phyloP scores from a whole-genome alignment of 192 early-diverging fungal species.

The Coemansia guatemalensis region DNA sequence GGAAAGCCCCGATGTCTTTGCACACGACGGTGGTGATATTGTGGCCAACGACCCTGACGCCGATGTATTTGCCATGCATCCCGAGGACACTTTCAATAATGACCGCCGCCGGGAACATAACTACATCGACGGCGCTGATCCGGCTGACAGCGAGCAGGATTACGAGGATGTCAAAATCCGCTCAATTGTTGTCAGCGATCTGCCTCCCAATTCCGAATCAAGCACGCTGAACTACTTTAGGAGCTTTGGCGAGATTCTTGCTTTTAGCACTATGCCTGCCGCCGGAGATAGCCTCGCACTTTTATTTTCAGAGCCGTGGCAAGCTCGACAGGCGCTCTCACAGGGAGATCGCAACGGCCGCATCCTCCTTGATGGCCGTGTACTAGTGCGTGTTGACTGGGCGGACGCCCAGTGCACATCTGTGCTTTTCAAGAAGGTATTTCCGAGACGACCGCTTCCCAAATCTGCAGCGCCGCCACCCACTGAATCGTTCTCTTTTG shows the following conservation, averaged over 20 bases:
- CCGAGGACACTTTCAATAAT: neutral
- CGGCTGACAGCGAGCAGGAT: slow-evolving; percentile 18
- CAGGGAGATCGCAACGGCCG: slow-evolving; percentile 29
- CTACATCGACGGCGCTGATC: neutral
- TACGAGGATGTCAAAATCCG: slow-evolving; percentile 40
- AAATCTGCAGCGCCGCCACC: slow-evolving; percentile 22
- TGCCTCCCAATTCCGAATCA: slow-evolving; percentile 35
- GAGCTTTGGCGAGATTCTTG: slow-evolving; percentile 34
- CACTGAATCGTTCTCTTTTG: slow-evolving; percentile 15
- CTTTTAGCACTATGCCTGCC: slow-evolving; percentile 27
- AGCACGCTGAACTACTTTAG: slow-evolving; percentile 40
- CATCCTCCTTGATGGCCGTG: slow-evolving; percentile 30
- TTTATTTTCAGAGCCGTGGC: slow-evolving; percentile 49
- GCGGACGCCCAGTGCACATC: slow-evolving; percentile 29
- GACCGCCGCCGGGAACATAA: neutral
- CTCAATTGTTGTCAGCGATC: slow-evolving; percentile 31
- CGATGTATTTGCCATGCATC: slow-evolving; percentile 11
- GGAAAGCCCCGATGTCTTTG: slow-evolving; percentile 4
- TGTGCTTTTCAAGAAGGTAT: slow-evolving; percentile 33
- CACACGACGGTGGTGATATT: neutral
- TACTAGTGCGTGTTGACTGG: slow-evolving; percentile 17
- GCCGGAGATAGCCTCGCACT: slow-evolving; percentile 32
- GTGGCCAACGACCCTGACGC: slow-evolving; percentile 8
- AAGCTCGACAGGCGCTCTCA: slow-evolving; percentile 43
- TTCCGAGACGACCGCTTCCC: slow-evolving; percentile 30